Conservation (phyloP, 805 yeast species). For the Teunomyces gatunensis region DNA sequence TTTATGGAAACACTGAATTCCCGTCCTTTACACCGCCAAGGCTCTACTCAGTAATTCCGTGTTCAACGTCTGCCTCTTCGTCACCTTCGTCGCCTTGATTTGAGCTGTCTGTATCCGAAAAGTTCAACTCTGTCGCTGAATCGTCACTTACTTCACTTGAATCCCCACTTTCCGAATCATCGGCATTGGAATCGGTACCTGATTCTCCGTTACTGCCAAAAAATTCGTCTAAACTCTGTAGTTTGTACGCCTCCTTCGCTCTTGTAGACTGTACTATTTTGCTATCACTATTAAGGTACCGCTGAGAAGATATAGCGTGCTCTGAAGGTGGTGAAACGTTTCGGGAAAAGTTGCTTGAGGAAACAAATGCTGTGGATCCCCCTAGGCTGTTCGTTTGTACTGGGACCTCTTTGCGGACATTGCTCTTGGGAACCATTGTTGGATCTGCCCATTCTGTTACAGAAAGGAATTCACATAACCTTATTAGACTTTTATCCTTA, state of each 20-base stretch:
- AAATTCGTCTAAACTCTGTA: slow-evolving; percentile 86
- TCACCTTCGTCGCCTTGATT: slow-evolving; percentile 10
- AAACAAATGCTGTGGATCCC: not conserved
- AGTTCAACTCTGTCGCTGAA: slow-evolving; percentile 12
- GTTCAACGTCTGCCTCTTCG: slow-evolving; percentile 18
- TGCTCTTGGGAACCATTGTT: slow-evolving; percentile 24
- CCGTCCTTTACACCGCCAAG: not conserved
- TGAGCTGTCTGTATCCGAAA: slow-evolving; percentile 13
- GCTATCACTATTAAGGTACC: slow-evolving; percentile 2
- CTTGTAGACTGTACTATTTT: not conserved
- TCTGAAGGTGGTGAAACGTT: slow-evolving; percentile 20
- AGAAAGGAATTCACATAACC: slow-evolving; percentile 16
- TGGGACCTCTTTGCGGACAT: slow-evolving; percentile 28
- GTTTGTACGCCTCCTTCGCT: slow-evolving; percentile 41
- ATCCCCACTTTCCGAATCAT: slow-evolving; percentile 8
- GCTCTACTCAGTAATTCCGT: slow-evolving; percentile 4
- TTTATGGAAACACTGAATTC: not conserved
- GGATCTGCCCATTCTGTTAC: slow-evolving; percentile 48
- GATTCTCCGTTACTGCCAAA: slow-evolving; percentile 43
- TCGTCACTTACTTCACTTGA: not conserved
- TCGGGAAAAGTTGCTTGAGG: slow-evolving; percentile 1
- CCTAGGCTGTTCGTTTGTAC: slow-evolving; percentile 9
- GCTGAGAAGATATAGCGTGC: slow-evolving; percentile 25
- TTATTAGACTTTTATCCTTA: slow-evolving; percentile 1
- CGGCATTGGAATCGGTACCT: slow-evolving; percentile 17